Base-by-base conservation (phyloP, 805 yeast species). In the Schwanniomyces occidentalis region DNA sequence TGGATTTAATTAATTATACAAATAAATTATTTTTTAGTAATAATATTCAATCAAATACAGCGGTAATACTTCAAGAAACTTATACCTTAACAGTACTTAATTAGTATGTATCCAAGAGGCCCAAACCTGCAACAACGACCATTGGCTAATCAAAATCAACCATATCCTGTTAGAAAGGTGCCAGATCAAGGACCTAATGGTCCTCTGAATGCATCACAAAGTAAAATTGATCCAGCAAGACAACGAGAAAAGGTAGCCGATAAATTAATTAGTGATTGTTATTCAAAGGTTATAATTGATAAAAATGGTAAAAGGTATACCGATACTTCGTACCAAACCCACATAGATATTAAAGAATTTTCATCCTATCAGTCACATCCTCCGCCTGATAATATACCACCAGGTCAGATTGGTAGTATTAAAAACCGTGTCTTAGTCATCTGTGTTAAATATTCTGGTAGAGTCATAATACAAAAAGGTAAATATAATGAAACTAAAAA, bases 381-480 rank as follows among this genome's bases (percentile, higher is more conserved):
- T 20, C 95, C 95, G 0, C 86, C 93, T 1, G 55, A 71, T 53
- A 38, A 61, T 58, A 17, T 73, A 63, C 58, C 85, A 66, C 48
- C 55, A 5, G 38, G 42, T 14, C 51, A 49, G 34, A 16, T 54
- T 15, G 74, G 74, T 2, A 42, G 56, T 12, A 50, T 63, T 46
- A 87, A 88, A 46, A 69, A 73, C 24, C 66, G 95, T 52, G 63
- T 83, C 4, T 59, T 85, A 40, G 74, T 76, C 8, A 57, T 81
- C 14, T 78, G 90, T 23, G 77, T 75, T 2, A 78, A 82, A 52
- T 68, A 74, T 30, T 71, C 81, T 5, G 91, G 91, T 0, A 63
- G 83, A 16, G 81, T 85, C 20, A 71, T 80, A 38, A 49, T 90
- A 8, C 96, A 89, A 55, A 90, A 91, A 59, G 96, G 95, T 2